Conservation (phyloP, 176 grass and related monocot species). For the Oryza brachyantha region DNA sequence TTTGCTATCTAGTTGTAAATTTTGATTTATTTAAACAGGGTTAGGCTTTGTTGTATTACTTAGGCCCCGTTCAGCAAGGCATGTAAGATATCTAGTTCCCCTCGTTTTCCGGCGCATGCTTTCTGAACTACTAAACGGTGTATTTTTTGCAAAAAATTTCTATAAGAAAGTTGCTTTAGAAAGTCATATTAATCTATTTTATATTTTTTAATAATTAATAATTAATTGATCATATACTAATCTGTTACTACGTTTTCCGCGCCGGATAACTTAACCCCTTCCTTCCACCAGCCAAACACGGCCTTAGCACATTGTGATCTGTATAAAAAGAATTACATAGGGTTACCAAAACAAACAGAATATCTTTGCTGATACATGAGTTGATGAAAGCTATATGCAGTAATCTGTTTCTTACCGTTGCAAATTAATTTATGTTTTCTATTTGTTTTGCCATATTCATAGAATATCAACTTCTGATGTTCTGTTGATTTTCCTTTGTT, state of each 20-base stretch:
- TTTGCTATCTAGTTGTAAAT: neutral
- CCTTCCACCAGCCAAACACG: too few relatives aligned
- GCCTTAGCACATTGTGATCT: slow-evolving; percentile 6
- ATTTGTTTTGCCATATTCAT: neutral
- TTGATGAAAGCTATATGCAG: slow-evolving; percentile 14
- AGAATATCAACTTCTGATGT: neutral
- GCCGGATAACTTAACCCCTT: too few relatives aligned
- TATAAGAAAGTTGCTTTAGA: too few relatives aligned
- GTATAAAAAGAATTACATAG: neutral
- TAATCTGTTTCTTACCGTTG: neutral
- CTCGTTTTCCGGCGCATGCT: too few relatives aligned
- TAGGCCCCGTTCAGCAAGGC: too few relatives aligned
- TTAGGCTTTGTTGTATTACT: slow-evolving; percentile 9
- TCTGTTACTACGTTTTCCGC: too few relatives aligned
- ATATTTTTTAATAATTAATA: too few relatives aligned
- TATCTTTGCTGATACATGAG: neutral
- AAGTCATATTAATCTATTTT: too few relatives aligned
- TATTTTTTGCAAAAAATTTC: too few relatives aligned
- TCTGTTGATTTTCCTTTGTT: slow-evolving; percentile 4
- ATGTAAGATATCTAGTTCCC: too few relatives aligned
- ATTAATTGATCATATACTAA: too few relatives aligned
- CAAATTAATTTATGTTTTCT: neutral
- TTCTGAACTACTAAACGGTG: too few relatives aligned
- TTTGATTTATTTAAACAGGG: slow-evolving; percentile 10
- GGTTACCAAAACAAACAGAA: neutral